Percentiles rank a stretch among this genome's conserved stretches.
Evolutionary conservation across 2,329 filamentous ascomycete species (phyloP).

Genomic region (Fusarium buharicum): DNA sequence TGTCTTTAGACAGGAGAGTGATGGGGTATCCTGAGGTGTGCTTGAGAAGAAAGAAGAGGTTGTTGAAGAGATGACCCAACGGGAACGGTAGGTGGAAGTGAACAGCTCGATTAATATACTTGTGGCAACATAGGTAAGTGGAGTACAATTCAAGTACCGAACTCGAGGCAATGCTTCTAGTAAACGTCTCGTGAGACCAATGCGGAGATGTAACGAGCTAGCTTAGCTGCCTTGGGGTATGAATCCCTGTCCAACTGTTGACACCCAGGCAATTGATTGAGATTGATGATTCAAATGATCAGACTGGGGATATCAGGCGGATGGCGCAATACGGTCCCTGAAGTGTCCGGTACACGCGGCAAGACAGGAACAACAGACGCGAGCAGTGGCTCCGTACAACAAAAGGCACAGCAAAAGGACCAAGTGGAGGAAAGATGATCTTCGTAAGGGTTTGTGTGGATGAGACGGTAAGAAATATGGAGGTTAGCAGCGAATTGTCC

Average conservation of each 20-base stretch:
- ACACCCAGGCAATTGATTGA: constrained; percentile 15
- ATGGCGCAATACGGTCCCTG: constrained; percentile 14
- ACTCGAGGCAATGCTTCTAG: constrained; percentile 22
- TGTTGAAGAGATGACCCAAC: neutral
- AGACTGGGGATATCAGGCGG: neutral
- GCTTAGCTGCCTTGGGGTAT: constrained; percentile 20
- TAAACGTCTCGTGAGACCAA: constrained; percentile 29
- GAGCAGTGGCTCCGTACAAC: constrained; percentile 8
- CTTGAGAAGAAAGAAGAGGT: constrained; percentile 1
- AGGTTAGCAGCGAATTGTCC: constrained; percentile 29
- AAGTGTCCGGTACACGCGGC: constrained; percentile 17
- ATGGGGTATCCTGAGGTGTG: constrained; percentile 8
- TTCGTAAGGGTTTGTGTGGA: constrained; percentile 23
- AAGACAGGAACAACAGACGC: constrained; percentile 12
- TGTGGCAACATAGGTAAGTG: neutral
- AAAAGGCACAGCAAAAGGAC: constrained; percentile 14
- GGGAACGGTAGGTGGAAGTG: constrained; percentile 6
- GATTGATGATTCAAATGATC: constrained; percentile 19
- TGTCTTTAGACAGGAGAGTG: neutral
- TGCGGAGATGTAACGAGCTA: constrained; percentile 25
- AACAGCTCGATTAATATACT: constrained; percentile 24
- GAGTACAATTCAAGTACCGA: constrained; percentile 7
- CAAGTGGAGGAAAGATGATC: constrained; percentile 30
- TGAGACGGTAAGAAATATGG: constrained; percentile 26
- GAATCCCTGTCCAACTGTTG: constrained; percentile 19